Conservation (phyloP, 2,329 filamentous ascomycete genomes). For the Aphanoascus verrucosus region DNA sequence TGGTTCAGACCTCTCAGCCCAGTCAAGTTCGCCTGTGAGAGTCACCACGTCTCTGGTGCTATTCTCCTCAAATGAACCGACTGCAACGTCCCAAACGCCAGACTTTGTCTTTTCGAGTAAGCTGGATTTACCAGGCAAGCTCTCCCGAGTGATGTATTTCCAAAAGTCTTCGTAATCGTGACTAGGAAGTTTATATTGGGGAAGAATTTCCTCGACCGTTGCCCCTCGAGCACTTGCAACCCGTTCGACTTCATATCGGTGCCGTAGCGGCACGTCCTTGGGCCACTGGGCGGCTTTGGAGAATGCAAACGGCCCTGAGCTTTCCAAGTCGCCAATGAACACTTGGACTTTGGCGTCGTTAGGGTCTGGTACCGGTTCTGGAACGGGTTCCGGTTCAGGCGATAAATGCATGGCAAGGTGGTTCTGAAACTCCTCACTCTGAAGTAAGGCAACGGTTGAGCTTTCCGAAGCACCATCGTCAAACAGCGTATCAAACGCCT, state of each 20-base stretch:
- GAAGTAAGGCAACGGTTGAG: neutral
- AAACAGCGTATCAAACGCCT: neutral
- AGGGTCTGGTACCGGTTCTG: neutral
- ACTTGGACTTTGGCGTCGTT: conserved; percentile 14
- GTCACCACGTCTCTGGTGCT: conserved; percentile 30
- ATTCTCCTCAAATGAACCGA: conserved; percentile 22
- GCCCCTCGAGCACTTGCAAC: conserved; percentile 25
- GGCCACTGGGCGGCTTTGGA: conserved; percentile 21
- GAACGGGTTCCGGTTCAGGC: neutral
- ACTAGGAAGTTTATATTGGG: conserved; percentile 18
- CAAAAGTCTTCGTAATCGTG: conserved; percentile 26
- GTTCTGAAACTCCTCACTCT: conserved; percentile 5
- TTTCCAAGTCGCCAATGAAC: conserved; percentile 24
- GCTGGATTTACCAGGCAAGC: neutral
- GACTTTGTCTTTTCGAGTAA: conserved; percentile 23
- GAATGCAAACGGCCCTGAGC: conserved; percentile 27
- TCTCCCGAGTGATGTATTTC: conserved; percentile 24
- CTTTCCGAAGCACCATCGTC: conserved; percentile 5
- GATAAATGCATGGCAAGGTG: neutral
- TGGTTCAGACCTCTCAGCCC: conserved; percentile 25
- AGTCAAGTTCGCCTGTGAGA: conserved; percentile 33
- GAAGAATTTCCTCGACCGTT: conserved; percentile 23
- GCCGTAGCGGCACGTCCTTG: conserved; percentile 24
- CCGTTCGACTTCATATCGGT: conserved; percentile 32
- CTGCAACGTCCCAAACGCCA: conserved; percentile 29